phyloP scores from a whole-genome alignment of 2,329 filamentous ascomycete genomes.

The Claviceps citrina region DNA sequence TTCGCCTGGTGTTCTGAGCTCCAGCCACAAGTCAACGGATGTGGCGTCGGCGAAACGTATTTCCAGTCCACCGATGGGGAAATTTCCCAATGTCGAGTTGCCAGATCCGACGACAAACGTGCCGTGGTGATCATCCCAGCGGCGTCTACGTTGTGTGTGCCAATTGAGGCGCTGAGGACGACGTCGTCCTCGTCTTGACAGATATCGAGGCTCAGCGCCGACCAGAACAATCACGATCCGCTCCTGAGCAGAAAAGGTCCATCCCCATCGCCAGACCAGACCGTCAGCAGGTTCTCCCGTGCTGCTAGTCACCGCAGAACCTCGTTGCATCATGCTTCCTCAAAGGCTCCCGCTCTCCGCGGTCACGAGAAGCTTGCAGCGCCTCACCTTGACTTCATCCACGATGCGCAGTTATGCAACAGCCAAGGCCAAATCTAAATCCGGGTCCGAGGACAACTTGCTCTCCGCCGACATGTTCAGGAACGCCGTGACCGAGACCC shows the following conservation, averaged over 20 bases:
- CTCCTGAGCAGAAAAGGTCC: neutral
- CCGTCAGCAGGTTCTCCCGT: neutral
- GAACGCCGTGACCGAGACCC: conserved; percentile 9
- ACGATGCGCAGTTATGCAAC: conserved; percentile 19
- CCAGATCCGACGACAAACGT: neutral
- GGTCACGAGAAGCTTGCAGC: conserved; percentile 15
- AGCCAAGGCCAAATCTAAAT: conserved; percentile 11
- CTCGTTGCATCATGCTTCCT: conserved; percentile 15
- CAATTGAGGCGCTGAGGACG: conserved; percentile 1
- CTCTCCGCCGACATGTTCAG: conserved; percentile 11
- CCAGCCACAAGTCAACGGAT: neutral
- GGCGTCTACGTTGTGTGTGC: neutral
- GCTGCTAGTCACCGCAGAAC: neutral
- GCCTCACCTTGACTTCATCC: conserved; percentile 14
- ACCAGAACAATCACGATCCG: neutral
- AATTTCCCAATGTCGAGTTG: conserved; percentile 10
- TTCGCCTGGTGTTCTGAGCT: conserved; percentile 5
- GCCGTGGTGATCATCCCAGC: neutral
- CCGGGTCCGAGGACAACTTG: conserved; percentile 7
- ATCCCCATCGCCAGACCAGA: neutral
- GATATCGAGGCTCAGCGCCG: no score
- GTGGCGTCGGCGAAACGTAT: conserved; percentile 13
- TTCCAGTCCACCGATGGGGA: conserved; percentile 12
- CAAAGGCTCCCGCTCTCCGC: conserved; percentile 16
- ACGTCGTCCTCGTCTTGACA: no score